Base-by-base conservation (phyloP, 164 flowering plant genomes). In the Warburgia ugandensis region DNA sequence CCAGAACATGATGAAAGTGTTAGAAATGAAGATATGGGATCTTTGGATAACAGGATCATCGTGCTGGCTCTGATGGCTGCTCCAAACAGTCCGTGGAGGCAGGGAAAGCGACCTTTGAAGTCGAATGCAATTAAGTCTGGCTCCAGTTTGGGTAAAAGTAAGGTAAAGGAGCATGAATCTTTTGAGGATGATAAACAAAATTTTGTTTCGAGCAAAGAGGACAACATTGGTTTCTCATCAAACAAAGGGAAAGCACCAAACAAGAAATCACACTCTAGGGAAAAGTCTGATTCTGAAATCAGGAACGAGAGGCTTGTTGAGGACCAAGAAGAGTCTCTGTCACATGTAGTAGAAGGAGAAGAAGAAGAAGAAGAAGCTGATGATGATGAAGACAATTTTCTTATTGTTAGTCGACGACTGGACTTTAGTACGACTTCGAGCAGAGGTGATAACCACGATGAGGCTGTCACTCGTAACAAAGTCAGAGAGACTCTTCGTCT, bases 401-500 rank as follows among this genome's bases (percentile, higher is more conserved):
- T 37, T 30, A 13, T 52, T 45, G 41, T 27, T 49, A 42, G 16
- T 8, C 60, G 46, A 35, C 31, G 60, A 17, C 44, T 9, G 29
- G 32, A 48, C 35, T 20, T 29, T 37, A 59, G 55, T 8, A 50
- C 77, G 56, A 63, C 8, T 30, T 48, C 74, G 29, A 76, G n/a
- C 40, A 49, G 43, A 36, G 63, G 42, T 53, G 47, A 42, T 39
- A 51, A 60, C 11, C 23, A 17, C 14, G 66, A 59, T 13, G 57
- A 27, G 13, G 20, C 5, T 35, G 65, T 35, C 22, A 58, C 71
- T 23, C 73, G 94, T 22, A 63, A 41, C 40, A 74, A 70, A 56
- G 97, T 88, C 20, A 69, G 78, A 55, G 91, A 86, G 48, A 73
- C 84, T 32, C 62, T 88, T 31, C 79, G 86, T 26, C 37, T 80